Evolutionary conservation across 208 protist species (phyloP), one percentile per base, ranked within the genome.

Genomic region (Trypanosoma cruzi): DNA sequence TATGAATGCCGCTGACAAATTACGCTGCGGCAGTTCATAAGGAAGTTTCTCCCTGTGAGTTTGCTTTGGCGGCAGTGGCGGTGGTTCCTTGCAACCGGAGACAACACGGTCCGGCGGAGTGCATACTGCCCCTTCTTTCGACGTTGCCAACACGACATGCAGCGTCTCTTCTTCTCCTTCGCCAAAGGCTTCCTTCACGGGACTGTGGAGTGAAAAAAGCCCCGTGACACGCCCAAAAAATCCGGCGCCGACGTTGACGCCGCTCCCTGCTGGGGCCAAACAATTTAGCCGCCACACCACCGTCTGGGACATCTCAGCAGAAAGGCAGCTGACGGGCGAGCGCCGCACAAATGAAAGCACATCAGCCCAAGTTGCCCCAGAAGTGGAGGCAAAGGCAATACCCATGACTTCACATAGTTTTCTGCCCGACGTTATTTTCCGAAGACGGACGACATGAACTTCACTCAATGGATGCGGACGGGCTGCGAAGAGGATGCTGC

Each of bases 301-400:
- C 14, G 37, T 44, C 6, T 34, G 31, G 1, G 42, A 37, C 0
- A 26, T 8, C 18, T 50, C 56, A 40, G 11, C 11, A 20, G 49
- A 16, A 42, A 13, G 2, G 11, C 26, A 14, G 1, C 37, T 22
- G 26, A 16, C 16, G 28, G 53, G 42, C 24, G 24, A 16, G 26
- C 49, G 59, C 14, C 24, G 44, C n/a, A 68, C 6, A 28, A 70
- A 64, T 6, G 48, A 48, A 44, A 70, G 11, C 1, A 75, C 46
- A 55, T 75, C 71, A 24, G 34, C 54, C 71, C 71, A 75, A 20
- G 62, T 75, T 57, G 63, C 71, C 56, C 70, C 71, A 10, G 32
- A 37, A 20, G 31, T 42, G 14, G 62, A 50, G 11, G 71, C 71
- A 42, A 75, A 75, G 48, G 56, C 63, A 42, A 70, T 34, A 32